A percentile compares a stretch with the other conserved stretches of the same genome.
Conservation (phyloP, 345 rosid species). For the Toxicodendron radicans region DNA sequence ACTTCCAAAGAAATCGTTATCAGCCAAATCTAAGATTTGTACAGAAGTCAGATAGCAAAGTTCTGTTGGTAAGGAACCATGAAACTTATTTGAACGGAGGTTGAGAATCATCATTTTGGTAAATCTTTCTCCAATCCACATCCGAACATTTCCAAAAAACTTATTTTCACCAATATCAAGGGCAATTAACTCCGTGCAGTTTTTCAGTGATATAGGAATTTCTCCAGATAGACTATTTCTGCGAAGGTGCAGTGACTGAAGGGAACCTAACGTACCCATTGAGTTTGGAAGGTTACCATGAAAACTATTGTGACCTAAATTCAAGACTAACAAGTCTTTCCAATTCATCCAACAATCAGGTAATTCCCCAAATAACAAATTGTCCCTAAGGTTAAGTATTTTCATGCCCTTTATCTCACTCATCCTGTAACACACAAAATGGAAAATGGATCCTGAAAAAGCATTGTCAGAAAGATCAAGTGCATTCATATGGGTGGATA, state of each 20-base stretch:
- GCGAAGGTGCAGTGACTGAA: not conserved
- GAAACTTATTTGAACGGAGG: conserved; percentile 25
- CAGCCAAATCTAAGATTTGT: not conserved
- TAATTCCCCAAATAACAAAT: conserved; percentile 29
- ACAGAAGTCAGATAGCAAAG: conserved; percentile 13
- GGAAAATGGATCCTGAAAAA: not conserved
- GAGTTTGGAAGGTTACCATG: not conserved
- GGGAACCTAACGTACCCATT: not conserved
- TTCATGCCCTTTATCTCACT: conserved; percentile 12
- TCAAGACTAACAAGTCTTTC: not conserved
- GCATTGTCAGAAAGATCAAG: not conserved
- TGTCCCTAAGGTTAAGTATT: conserved; percentile 38
- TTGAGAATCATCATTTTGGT: not conserved
- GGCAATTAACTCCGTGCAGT: not conserved
- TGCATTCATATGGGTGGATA: not conserved
- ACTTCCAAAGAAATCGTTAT: not conserved
- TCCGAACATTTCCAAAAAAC: not conserved
- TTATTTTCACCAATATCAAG: not conserved
- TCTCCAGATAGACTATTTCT: not conserved
- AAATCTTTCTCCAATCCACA: conserved; percentile 15
- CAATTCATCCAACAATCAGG: conserved; percentile 29
- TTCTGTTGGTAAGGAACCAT: conserved; percentile 22
- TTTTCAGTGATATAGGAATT: not conserved
- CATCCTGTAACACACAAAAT: conserved; percentile 24
- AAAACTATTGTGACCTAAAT: conserved; percentile 2